Evolutionary conservation across 2,329 filamentous ascomycete genomes (phyloP), one percentile per base, ranked within the genome.

Genomic region (Mycosphaerelloides madeirae): DNA sequence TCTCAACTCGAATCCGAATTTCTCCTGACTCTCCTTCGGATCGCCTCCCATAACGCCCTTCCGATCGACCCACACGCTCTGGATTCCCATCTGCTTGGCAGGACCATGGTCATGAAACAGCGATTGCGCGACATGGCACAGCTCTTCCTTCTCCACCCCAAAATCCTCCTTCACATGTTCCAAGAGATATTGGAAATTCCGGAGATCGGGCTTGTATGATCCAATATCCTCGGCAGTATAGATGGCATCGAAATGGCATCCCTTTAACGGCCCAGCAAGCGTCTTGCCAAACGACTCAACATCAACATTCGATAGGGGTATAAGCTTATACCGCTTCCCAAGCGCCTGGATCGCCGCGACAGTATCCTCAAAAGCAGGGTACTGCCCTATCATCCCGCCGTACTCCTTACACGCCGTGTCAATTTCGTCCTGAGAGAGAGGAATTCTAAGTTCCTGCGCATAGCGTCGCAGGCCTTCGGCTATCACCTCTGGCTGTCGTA

Each of bases 181-280:
- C 12, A 87, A 67, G 65, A 88, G 68, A 58, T 84, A 83, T 44
- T 77, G 70, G 53, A 89, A 89, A 56, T 87, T 87, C 20, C 62
- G 61, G 29, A 66, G 60, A 49, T 77, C 68, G 0, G 85, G 85
- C 68, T 89, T 89, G 63, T 88, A 89, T 6, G 70, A 74, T 1
- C 85, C 83, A 41, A 88, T 79, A 34, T 84, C 77, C 64, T 88
- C 71, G 1, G 85, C 85, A 2, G 83, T 87, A 63, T 84, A 46
- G 6, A 42, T 41, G 12, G 38, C 28, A 20, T 46, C 38, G 29
- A 42, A 46, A 11, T 33, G 25, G 18, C 77, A 71, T 0, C 73
- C 75, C 14, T 68, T 60, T 11, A 87, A 65, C 19, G 75, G 72
- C 0, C 75, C 71, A 1, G 65, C 58, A 12, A 73, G 68, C 2